Evolutionary conservation across 345 rosid genomes (phyloP).

Genomic region (Eucalyptus coolabah): DNA sequence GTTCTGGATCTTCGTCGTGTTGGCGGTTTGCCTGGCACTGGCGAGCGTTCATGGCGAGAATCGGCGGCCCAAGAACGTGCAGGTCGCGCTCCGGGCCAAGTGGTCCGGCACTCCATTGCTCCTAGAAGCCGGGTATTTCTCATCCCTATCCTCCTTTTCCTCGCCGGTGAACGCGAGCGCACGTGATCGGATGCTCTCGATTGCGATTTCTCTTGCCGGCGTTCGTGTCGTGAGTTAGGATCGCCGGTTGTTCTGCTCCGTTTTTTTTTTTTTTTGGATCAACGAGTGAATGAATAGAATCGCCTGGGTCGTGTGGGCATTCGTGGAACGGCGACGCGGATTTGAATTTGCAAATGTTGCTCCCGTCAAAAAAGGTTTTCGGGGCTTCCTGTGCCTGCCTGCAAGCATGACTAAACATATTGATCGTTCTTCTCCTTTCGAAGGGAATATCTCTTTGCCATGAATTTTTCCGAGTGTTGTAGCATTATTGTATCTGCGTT

Average conservation of each 20-base stretch:
- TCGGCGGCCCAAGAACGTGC: slow-evolving; percentile 78
- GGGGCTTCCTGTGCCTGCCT: background rate
- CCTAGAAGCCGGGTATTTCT: slow-evolving; percentile 82
- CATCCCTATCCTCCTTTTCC: background rate
- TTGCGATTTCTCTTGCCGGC: background rate
- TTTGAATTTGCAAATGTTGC: background rate
- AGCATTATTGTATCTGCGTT: background rate
- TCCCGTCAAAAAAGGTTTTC: background rate
- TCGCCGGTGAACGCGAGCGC: background rate
- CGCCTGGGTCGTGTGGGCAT: background rate
- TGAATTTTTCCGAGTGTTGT: background rate
- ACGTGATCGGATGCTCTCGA: background rate
- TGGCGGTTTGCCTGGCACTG: slow-evolving; percentile 19
- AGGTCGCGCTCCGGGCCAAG: slow-evolving; percentile 78
- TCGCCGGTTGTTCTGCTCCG: background rate
- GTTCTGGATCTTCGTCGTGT: slow-evolving; percentile 13
- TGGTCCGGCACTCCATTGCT: slow-evolving; percentile 96
- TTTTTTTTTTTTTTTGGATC: background rate
- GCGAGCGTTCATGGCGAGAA: slow-evolving; percentile 35
- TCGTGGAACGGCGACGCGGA: background rate
- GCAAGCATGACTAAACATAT: background rate
- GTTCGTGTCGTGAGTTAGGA: background rate
- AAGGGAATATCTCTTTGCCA: background rate
- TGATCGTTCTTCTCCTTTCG: background rate
- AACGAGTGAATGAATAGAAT: background rate